Evolutionary conservation across 768 basidiomycete species (phyloP), one percentile per base, ranked within the genome.

Genomic region (Tricholoma sp.): DNA sequence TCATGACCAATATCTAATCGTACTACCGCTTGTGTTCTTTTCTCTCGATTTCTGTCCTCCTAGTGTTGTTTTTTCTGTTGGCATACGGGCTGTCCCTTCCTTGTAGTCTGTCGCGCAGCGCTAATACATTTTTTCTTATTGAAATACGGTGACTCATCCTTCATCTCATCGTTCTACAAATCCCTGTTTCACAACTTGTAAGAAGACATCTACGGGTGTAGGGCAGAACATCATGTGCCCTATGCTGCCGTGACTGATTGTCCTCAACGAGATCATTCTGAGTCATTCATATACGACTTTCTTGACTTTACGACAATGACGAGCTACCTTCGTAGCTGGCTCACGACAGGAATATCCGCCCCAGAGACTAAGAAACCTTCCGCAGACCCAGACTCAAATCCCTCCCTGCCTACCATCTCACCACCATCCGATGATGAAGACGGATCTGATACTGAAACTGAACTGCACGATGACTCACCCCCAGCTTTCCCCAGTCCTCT

Each of bases 401-500:
- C 17, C n/a, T 47, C 64, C 39, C 24, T 61, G 10, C 45, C 66
- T 8, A 61, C 66, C 34, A 61, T 72, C 5, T 76, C 79, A 12
- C 74, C 70, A 32, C 66, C 74, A 44, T 53, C 52, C 41, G 75
- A 78, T 57, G 76, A 80, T 52, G 78, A 74, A 12, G 75, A 74
- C 31, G 73, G 62, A 11, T 60, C 61, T 6, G 63, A 59, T 53
- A 66, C 63, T 15, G 63, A 58, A n/a, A 65, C 57, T 41, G 70
- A 73, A 56, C 72, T 67, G 50, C 73, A 77, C 54, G 78, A 86
- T 57, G 82, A 91, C 61, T 62, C 63, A 11, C 85, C 90, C 6
- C 90, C 91, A 10, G 81, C 84, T 1, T 93, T 93, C 66, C 91
- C 91, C 24, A 80, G 79, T 52, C 72, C 83, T 4, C 77, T 78